Evolutionary conservation across 768 basidiomycete genomes (phyloP), one percentile per base, ranked within the genome.

Genomic region (Naematelia aurantialba): DNA sequence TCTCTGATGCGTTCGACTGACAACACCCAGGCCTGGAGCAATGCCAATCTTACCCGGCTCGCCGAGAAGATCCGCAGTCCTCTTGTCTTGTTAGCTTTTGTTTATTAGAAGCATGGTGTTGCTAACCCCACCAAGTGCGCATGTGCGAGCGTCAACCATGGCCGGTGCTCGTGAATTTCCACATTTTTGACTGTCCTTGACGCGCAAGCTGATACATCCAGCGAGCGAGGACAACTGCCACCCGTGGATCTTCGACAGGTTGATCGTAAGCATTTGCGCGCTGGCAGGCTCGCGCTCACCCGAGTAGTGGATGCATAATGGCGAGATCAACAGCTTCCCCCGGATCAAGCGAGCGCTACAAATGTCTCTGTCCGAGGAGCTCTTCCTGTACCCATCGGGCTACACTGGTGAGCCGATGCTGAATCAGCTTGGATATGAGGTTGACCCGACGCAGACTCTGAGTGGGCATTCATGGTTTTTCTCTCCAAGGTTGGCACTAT

Each of bases 21-120:
- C 46, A 58, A 26, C 19, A n/a, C n/a, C 27, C 52, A 96, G 88
- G 96, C 92, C 5, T 98, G 96, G 94, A 93, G 92, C 71, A 96
- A 97, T 71, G 84, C 87, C 24, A 98, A 99, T 74, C 82, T 99
- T 45, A 84, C 83, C n/a, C 84, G 96, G 14, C 78, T 99, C 27
- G 94, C 96, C 0, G 93, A 97, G 78, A 98, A 98, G 80, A 93
- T 94, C 78, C 89, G 92, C 75, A 92, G 89, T 1, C 90, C 91
- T 1, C 81, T 99, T 39, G 91, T 98, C 55, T 99, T 98, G 89
- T 89, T 74, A 72, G 86, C 80, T 56, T 46, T 21, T 24, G 52
- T 39, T 25, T 47, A 56, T 57, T 22, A 22, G 39, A 24, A 1
- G 1, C 13, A 4, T 22, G 1, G 13, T 62, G 55, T 12, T 42